Conservation (phyloP, 768 basidiomycete genomes). For the Lentinula lateritia region DNA sequence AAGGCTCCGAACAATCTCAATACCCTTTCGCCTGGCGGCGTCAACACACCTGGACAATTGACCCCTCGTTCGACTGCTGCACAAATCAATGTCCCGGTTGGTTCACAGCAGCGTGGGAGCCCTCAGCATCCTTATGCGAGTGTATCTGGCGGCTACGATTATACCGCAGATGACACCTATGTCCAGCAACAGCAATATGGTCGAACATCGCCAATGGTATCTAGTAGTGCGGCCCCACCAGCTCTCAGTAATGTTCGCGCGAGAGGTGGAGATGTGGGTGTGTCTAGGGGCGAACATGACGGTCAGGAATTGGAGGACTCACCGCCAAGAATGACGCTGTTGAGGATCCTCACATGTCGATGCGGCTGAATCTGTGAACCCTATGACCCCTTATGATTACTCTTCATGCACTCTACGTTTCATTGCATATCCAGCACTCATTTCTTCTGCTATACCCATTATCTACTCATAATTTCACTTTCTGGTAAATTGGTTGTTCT, state of each 20-base stretch:
- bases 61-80: constrained; percentile 74
- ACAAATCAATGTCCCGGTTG: constrained; percentile 68
- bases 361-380: constrained; percentile 47
- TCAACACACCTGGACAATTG: constrained; percentile 45
- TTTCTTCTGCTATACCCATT: constrained; percentile 28
- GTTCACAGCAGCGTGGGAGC: constrained; percentile 43
- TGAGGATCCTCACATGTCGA: constrained; percentile 73
- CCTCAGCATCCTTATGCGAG: constrained; percentile 70
- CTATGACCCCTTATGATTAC: constrained; percentile 17
- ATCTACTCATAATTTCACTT: constrained; percentile 19
- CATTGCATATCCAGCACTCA: constrained; percentile 16
- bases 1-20: constrained; percentile 55
- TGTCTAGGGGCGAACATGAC: constrained; percentile 56
- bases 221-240: constrained; percentile 62
- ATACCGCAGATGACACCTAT: constrained; percentile 54
- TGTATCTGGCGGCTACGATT: constrained; percentile 56
- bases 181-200: constrained; percentile 59
- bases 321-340: constrained; percentile 47
- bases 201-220: constrained; percentile 80
- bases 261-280: constrained; percentile 61
- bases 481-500: constrained; percentile 9
- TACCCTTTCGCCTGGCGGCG: constrained; percentile 50
- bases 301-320: constrained; percentile 52
- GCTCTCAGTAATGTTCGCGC: constrained; percentile 72
- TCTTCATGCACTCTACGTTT: constrained; percentile 19